Evolutionary conservation across 768 basidiomycete species (phyloP).

Genomic region (Gymnopilus junonius): DNA sequence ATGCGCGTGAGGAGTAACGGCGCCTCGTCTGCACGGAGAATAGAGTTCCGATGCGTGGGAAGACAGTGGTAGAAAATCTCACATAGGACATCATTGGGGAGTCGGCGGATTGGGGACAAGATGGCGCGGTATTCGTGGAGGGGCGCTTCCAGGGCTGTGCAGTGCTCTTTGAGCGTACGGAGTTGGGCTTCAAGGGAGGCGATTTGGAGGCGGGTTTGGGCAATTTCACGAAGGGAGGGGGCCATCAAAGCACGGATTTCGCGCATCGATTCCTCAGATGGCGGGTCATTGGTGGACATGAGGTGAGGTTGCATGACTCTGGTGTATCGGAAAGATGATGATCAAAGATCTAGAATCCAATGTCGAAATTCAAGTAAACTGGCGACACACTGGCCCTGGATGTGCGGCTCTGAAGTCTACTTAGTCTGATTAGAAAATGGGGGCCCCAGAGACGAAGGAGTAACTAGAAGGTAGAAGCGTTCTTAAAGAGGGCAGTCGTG

Average conservation of each 20-base stretch:
- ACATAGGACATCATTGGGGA: neutral
- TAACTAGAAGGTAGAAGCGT: no score
- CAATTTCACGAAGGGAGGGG: neutral
- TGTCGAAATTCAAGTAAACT: no score
- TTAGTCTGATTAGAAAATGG: no score
- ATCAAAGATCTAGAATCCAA: no score
- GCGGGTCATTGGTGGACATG: neutral
- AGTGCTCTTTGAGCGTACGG: neutral
- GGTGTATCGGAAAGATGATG: no score
- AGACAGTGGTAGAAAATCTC: conserved; percentile 2
- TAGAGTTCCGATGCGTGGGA: neutral
- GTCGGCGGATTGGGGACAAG: neutral
- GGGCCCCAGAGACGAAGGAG: no score
- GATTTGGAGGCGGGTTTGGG: neutral
- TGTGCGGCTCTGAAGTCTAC: no score
- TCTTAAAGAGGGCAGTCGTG: no score
- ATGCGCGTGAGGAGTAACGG: neutral
- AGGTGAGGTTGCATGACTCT: no score
- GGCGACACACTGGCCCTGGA: no score
- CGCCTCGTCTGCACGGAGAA: neutral
- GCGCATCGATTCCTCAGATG: neutral
- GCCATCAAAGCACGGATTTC: neutral
- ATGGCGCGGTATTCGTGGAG: neutral
- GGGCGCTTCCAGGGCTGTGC: neutral
- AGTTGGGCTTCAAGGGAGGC: neutral